These are phyloP conservation scores for Hyaloperonospora brassicae DNA, from an alignment of 352 stramenopile species.

Conservation along the genomic window DNA sequence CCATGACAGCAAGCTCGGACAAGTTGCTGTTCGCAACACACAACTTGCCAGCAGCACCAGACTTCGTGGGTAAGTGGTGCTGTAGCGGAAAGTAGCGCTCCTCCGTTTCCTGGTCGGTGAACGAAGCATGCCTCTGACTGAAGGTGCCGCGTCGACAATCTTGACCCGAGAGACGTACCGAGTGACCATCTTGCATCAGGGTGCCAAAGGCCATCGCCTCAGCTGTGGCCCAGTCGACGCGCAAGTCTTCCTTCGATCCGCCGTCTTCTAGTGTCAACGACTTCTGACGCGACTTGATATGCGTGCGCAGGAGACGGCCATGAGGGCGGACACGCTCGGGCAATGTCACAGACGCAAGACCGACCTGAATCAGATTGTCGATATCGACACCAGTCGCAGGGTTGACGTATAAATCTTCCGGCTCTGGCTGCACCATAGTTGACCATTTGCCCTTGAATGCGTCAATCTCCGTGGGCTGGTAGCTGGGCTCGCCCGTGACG, in stretches of 20 bases:
- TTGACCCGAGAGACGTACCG: constrained; percentile 80
- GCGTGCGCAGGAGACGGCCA: constrained; percentile 65
- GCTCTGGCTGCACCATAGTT: constrained; percentile 39
- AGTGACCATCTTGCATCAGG: constrained; percentile 72
- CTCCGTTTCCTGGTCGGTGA: constrained; percentile 74
- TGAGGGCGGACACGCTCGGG: constrained; percentile 51
- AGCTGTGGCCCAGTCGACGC: constrained; percentile 83
- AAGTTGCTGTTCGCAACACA: constrained; percentile 77
- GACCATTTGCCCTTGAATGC: constrained; percentile 72
- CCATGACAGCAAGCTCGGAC: constrained; percentile 84
- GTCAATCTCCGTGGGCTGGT: constrained; percentile 58
- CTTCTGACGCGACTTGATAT: constrained; percentile 68
- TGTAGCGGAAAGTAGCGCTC: constrained; percentile 71
- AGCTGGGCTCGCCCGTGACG: constrained; percentile 43
- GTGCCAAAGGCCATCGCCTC: constrained; percentile 85
- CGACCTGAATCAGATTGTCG: constrained; percentile 50
- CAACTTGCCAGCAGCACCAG: constrained; percentile 33
- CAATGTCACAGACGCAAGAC: constrained; percentile 54
- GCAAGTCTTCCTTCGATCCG: constrained; percentile 26
- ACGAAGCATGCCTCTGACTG: constrained; percentile 80
- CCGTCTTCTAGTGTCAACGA: constrained; percentile 41
- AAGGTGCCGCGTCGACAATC: constrained; percentile 86
- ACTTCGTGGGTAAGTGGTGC: constrained; percentile 39
- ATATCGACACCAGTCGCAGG: constrained; percentile 44
- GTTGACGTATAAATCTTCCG: constrained; percentile 48